A percentile compares a stretch with the other conserved stretches of the same genome.
Conservation (phyloP, 208 protist genomes). For the Crithidia acanthocephali region DNA sequence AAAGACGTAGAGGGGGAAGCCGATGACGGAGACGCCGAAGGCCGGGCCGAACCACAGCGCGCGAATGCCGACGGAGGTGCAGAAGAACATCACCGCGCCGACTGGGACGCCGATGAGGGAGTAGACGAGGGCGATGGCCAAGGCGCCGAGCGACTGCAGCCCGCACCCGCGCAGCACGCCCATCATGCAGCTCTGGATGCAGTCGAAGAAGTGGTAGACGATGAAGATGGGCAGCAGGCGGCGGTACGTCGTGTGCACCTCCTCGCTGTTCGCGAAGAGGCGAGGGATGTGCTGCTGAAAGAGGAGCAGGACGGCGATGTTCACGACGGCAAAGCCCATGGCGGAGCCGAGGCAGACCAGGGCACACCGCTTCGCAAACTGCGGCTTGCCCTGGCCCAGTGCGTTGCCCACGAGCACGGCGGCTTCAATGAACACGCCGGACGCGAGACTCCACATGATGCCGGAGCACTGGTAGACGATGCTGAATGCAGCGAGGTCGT, state of each 20-base stretch:
- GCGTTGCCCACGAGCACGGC: conserved; percentile 80
- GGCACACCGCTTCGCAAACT: conserved; percentile 60
- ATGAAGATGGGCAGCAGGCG: conserved; percentile 47
- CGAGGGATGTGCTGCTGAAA: conserved; percentile 42
- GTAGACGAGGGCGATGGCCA: conserved; percentile 72
- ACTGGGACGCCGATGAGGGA: conserved; percentile 75
- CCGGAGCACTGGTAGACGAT: conserved; percentile 68
- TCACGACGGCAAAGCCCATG: conserved; percentile 36
- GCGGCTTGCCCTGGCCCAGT: conserved; percentile 55
- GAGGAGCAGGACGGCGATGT: conserved; percentile 44
- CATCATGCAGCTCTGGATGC: conserved; percentile 82
- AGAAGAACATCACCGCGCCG: conserved; percentile 66
- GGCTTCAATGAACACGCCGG: conserved; percentile 73
- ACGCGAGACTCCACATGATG: conserved; percentile 63
- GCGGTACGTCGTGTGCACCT: conserved; percentile 40
- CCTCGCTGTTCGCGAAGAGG: conserved; percentile 55
- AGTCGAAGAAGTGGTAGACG: conserved; percentile 77
- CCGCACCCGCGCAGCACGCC: conserved; percentile 79
- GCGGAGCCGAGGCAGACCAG: conserved; percentile 43
- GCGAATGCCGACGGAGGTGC: conserved; percentile 53
- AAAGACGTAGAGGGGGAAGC: conserved; percentile 72
- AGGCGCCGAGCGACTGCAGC: conserved; percentile 60
- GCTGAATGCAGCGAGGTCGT: conserved; percentile 72
- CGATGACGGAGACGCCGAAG: conserved; percentile 57
- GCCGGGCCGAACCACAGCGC: conserved; percentile 77